Evolutionary conservation across 2,329 filamentous ascomycete genomes (phyloP).

Genomic region (Hyphodiscus sp.): DNA sequence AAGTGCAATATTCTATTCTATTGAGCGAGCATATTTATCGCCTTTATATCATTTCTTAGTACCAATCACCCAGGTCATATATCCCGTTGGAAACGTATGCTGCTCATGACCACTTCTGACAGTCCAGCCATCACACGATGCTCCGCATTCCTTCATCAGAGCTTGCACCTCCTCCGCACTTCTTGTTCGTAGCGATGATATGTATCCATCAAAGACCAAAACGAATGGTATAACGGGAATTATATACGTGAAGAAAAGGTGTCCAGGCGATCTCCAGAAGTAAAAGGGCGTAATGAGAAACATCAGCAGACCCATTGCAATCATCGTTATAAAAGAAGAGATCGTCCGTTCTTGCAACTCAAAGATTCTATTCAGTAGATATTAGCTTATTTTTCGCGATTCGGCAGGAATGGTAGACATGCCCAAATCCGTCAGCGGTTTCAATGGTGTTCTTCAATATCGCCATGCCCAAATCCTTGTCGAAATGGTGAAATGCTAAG

Average conservation of each 20-base stretch:
- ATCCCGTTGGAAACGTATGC: slow-evolving; percentile 43
- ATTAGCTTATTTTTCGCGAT: not conserved
- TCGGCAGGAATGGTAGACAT: slow-evolving; percentile 7
- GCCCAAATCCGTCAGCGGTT: slow-evolving; percentile 59
- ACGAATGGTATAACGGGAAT: slow-evolving; percentile 63
- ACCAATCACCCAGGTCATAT: slow-evolving; percentile 40
- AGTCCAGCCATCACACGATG: slow-evolving; percentile 35
- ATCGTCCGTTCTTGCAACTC: slow-evolving; percentile 64
- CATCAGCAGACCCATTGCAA: slow-evolving; percentile 46
- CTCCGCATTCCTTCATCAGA: slow-evolving; percentile 49
- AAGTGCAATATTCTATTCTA: no score
- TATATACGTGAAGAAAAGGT: slow-evolving; percentile 58
- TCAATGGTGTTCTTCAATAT: slow-evolving; percentile 60
- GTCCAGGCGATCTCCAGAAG: slow-evolving; percentile 31
- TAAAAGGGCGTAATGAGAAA: slow-evolving; percentile 47
- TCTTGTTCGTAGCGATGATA: slow-evolving; percentile 61
- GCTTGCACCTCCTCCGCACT: slow-evolving; percentile 57
- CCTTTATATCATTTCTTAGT: slow-evolving; percentile 23
- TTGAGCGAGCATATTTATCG: no score
- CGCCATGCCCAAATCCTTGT: slow-evolving; percentile 51
- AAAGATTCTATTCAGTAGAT: slow-evolving; percentile 45
- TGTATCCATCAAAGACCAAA: slow-evolving; percentile 60
- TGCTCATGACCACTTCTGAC: slow-evolving; percentile 34
- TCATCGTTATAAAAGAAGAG: slow-evolving; percentile 45
- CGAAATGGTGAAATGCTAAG: slow-evolving; percentile 72